These are phyloP conservation scores for Marasmius fiardii DNA, from an alignment of 1,284 basidiomycete species.

Conservation along the genomic window DNA sequence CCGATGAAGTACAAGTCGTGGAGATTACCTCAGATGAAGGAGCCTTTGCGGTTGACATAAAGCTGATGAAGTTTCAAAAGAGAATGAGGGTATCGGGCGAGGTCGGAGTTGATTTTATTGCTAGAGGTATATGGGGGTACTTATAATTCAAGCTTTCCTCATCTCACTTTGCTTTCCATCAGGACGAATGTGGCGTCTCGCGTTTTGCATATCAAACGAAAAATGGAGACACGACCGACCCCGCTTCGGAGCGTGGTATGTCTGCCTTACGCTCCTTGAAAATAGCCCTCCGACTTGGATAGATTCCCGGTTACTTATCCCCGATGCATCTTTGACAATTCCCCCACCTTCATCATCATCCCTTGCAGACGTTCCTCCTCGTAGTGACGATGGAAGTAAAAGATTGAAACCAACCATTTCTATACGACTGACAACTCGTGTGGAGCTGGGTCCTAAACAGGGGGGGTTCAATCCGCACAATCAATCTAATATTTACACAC, in stretches of 20 bases:
- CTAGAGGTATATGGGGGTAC: slow-evolving; percentile 48
- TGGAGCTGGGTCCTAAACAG: slow-evolving; percentile 24
- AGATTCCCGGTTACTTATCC: slow-evolving; percentile 53
- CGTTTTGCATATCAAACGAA: slow-evolving; percentile 43
- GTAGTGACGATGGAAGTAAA: slow-evolving; percentile 8
- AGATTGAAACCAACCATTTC: slow-evolving; percentile 37
- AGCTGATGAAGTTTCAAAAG: slow-evolving; percentile 62
- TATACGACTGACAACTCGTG: slow-evolving; percentile 36
- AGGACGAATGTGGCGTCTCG: slow-evolving; percentile 65
- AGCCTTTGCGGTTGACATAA: slow-evolving; percentile 50
- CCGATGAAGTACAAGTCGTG: slow-evolving; percentile 51
- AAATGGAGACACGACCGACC: slow-evolving; percentile 14
- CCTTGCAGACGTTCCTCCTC: slow-evolving; percentile 1
- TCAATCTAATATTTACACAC: slow-evolving; percentile 31
- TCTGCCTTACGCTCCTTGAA: slow-evolving; percentile 50
- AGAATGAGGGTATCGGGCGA: slow-evolving; percentile 61
- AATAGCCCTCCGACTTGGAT: slow-evolving; percentile 59
- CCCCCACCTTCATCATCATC: neutral
- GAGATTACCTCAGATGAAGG: slow-evolving; percentile 46
- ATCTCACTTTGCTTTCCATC: slow-evolving; percentile 1
- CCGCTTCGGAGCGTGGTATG: slow-evolving; percentile 51
- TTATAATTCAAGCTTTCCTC: neutral
- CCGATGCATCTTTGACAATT: slow-evolving; percentile 27
- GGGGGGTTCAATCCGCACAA: slow-evolving; percentile 11
- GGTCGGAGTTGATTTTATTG: slow-evolving; percentile 62